These are phyloP conservation scores for Pulveroboletus sp. DNA, from an alignment of 768 basidiomycete genomes.

Conservation along the genomic window DNA sequence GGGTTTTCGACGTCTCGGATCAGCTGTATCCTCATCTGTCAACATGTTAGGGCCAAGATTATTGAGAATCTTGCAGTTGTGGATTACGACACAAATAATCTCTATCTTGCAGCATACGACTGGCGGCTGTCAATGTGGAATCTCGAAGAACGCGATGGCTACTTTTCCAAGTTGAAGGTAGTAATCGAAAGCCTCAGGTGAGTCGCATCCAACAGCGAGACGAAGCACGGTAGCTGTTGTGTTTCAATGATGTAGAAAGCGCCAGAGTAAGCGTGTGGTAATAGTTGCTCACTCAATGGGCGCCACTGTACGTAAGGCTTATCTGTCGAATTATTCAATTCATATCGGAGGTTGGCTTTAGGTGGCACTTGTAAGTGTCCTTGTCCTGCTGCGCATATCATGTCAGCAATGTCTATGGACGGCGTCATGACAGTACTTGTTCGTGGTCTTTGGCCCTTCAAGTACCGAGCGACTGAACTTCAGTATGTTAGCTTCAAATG, in stretches of 20 bases:
- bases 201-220: constrained; percentile 15
- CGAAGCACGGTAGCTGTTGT: neutral
- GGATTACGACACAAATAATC: constrained; percentile 88
- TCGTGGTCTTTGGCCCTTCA: constrained; percentile 28
- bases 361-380: constrained; percentile 42
- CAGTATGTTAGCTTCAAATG: constrained; percentile 71
- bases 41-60: constrained; percentile 67
- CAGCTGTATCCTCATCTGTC: neutral
- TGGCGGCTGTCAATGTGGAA: constrained; percentile 89
- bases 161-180: constrained; percentile 77
- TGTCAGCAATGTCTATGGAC: constrained; percentile 4
- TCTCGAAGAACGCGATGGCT: constrained; percentile 86
- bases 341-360: constrained; percentile 38
- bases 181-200: constrained; percentile 79
- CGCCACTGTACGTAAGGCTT: constrained; percentile 49
- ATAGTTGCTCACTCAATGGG: constrained; percentile 88
- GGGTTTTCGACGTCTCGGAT: constrained; percentile 11
- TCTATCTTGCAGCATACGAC: constrained; percentile 82
- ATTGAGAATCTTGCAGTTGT: constrained; percentile 92
- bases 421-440: constrained; percentile 70
- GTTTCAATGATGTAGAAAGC: constrained; percentile 38
- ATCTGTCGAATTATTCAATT: neutral
- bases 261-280: constrained; percentile 75
- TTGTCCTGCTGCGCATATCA: constrained; percentile 1
- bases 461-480: constrained; percentile 2